Conservation (phyloP, 495 filamentous ascomycete species). For the Rhypophila decipiens region DNA sequence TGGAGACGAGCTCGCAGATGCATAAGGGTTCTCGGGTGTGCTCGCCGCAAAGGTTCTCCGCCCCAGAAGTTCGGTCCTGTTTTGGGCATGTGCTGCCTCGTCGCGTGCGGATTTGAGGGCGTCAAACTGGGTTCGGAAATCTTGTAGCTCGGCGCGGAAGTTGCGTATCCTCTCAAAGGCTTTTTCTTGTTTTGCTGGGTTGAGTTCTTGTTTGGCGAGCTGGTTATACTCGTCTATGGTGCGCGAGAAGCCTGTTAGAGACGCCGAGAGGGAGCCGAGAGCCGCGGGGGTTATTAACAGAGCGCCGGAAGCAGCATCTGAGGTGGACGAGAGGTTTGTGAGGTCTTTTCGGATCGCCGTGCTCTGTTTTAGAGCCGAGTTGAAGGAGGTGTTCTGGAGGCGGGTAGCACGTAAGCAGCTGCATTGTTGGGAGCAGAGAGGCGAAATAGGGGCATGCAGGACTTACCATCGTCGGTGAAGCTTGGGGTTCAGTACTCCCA, state of each 20-base stretch:
- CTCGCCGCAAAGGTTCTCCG: constrained; percentile 78
- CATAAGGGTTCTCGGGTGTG: constrained; percentile 95
- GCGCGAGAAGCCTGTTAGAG: constrained; percentile 78
- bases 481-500: background rate
- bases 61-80: constrained; percentile 79
- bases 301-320: constrained; percentile 43
- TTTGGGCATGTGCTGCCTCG: constrained; percentile 63
- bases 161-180: constrained; percentile 77
- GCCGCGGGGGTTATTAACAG: constrained; percentile 41
- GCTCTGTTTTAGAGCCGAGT: constrained; percentile 89
- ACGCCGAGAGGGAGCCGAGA: constrained; percentile 56
- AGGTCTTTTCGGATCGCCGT: constrained; percentile 82
- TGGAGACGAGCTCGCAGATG: constrained; percentile 42
- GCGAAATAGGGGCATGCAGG: background rate
- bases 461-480: background rate
- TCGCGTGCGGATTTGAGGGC: constrained; percentile 67
- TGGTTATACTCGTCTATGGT: constrained; percentile 90
- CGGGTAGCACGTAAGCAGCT: background rate
- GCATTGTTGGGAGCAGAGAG: background rate
- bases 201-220: constrained; percentile 80
- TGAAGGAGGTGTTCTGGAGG: constrained; percentile 79
- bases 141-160: constrained; percentile 74
- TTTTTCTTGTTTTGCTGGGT: constrained; percentile 82
- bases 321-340: constrained; percentile 60
- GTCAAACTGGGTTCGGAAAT: constrained; percentile 73